Conservation (phyloP, 139 green algal genomes). For the Dunaliella sp. region DNA sequence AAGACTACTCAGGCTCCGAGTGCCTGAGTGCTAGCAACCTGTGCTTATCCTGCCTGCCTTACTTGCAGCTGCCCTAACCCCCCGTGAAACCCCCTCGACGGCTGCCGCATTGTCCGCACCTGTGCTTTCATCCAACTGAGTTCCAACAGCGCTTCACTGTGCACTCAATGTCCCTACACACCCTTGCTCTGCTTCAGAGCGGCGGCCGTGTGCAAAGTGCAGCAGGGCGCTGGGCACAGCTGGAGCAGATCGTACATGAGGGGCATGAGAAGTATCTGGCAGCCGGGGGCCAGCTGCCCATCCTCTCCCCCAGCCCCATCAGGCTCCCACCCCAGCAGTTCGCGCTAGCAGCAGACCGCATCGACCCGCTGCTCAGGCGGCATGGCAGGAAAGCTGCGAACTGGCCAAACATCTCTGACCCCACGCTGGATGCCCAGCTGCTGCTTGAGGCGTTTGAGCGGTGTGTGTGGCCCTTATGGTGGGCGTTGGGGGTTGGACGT, state of each 20-base stretch:
- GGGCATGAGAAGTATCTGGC: not conserved
- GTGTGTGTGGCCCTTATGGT: not conserved
- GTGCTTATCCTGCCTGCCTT: no score
- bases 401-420: no score
- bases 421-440: not conserved
- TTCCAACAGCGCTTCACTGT: not conserved
- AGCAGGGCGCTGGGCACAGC: not conserved
- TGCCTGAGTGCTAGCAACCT: no score
- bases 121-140: no score
- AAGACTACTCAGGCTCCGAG: no score
- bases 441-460: not conserved
- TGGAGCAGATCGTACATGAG: not conserved
- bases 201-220: not conserved
- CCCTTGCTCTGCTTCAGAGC: not conserved
- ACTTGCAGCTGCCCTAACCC: no score
- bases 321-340: not conserved
- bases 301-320: not conserved
- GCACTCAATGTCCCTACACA: not conserved
- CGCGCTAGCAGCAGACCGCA: not conserved
- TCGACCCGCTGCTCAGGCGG: not conserved
- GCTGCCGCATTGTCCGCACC: no score
- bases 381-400: not conserved
- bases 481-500: no score
- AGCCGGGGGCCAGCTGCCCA: not conserved
- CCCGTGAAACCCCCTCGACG: no score